Percentiles rank a stretch among this genome's conserved stretches.
Evolutionary conservation across 192 early-diverging fungal genomes (phyloP).

Genomic region (Haplosporangium gracile): DNA sequence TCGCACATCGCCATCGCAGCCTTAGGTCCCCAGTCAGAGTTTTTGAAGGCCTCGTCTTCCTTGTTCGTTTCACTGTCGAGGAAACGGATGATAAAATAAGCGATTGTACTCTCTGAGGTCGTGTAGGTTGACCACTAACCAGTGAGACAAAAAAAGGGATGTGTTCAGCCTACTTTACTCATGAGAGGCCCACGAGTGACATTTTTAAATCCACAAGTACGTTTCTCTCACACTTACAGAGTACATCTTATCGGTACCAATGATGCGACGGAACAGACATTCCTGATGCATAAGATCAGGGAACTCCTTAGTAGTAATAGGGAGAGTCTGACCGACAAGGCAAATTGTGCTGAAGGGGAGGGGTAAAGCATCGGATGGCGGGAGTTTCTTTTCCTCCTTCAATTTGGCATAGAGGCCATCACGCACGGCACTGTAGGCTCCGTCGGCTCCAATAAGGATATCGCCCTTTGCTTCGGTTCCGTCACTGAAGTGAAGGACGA

Average conservation of each 20-base stretch:
- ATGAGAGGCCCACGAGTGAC: background rate
- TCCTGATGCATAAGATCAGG: background rate
- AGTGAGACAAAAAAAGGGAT: background rate
- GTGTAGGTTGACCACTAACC: conserved; percentile 8
- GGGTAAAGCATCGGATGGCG: background rate
- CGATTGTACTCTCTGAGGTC: background rate
- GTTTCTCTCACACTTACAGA: background rate
- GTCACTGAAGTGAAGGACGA: conserved; percentile 12
- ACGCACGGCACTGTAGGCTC: conserved; percentile 20
- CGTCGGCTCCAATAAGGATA: conserved; percentile 32
- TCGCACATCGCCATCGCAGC: conserved; percentile 18
- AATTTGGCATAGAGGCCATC: conserved; percentile 6
- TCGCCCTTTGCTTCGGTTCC: background rate
- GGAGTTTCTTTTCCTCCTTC: background rate
- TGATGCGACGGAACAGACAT: background rate
- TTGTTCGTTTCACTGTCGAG: background rate
- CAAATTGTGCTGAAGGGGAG: conserved; percentile 12
- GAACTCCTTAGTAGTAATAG: background rate
- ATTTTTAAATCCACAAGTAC: background rate
- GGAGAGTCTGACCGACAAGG: conserved; percentile 16
- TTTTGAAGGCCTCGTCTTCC: background rate
- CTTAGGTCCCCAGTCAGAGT: conserved; percentile 16
- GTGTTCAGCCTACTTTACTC: background rate
- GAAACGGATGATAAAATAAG: background rate
- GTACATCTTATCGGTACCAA: conserved; percentile 2